Conservation (phyloP, 1,284 basidiomycete species). For the Rhodotorula sp. region DNA sequence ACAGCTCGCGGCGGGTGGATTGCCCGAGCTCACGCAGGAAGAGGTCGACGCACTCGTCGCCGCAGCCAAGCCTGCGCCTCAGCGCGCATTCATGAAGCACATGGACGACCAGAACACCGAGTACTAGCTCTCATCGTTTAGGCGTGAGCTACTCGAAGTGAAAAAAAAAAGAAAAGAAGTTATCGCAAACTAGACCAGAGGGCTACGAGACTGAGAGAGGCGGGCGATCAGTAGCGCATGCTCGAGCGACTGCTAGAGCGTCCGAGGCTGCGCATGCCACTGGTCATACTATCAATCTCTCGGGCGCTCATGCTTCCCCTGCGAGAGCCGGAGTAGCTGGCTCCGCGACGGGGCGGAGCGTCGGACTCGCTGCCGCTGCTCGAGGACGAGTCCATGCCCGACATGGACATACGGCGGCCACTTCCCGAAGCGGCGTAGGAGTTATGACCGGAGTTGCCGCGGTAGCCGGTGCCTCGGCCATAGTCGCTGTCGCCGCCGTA, state of each 20-base stretch:
- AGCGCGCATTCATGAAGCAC: conserved; percentile 34
- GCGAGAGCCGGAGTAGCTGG: not conserved
- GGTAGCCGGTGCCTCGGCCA: not conserved
- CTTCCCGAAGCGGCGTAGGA: not conserved
- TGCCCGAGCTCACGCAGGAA: conserved; percentile 25
- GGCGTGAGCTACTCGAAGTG: not conserved
- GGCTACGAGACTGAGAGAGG: not conserved
- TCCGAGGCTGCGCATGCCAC: not conserved
- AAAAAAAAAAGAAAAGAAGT: too few species aligned
- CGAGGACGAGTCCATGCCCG: not conserved
- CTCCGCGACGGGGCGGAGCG: not conserved
- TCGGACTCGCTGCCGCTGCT: too few species aligned
- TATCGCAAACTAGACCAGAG: not conserved
- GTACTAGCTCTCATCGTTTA: not conserved
- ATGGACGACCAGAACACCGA: conserved; percentile 27
- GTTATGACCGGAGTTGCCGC: not conserved
- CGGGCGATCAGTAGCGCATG: conserved; percentile 2
- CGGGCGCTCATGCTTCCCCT: conserved; percentile 5
- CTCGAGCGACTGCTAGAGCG: not conserved
- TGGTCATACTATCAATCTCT: not conserved
- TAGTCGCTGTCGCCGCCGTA: not conserved
- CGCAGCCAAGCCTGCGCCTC: conserved; percentile 21
- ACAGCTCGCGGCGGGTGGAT: conserved; percentile 30
- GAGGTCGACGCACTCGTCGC: conserved; percentile 26
- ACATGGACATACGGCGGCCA: not conserved